These are phyloP conservation scores for Suzukiozyma palmioleophila DNA, from an alignment of 1,139 yeast genomes.

Conservation along the genomic window DNA sequence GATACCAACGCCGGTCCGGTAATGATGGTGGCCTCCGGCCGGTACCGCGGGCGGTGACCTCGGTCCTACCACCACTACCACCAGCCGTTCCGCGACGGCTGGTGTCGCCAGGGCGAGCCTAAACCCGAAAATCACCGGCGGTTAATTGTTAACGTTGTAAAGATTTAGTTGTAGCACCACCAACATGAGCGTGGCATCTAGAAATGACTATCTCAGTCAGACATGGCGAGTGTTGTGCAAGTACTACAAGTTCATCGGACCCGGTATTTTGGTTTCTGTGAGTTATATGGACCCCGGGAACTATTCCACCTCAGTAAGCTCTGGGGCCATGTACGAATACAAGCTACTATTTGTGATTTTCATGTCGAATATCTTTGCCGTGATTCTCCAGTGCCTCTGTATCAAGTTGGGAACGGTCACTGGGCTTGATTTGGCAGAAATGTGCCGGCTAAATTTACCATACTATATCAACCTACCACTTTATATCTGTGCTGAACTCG, in stretches of 20 bases:
- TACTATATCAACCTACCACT: slow-evolving; percentile 50
- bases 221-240: slow-evolving; percentile 25
- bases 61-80: too few species aligned
- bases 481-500: slow-evolving; percentile 65
- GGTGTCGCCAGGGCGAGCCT: too few species aligned
- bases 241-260: slow-evolving; percentile 65
- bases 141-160: too few species aligned
- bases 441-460: slow-evolving; percentile 64
- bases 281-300: slow-evolving; percentile 84
- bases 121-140: too few species aligned
- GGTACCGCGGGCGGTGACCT: too few species aligned
- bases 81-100: too few species aligned
- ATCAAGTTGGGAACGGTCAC: slow-evolving; percentile 76
- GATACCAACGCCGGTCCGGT: too few species aligned
- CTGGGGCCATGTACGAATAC: slow-evolving; percentile 71
- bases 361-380: slow-evolving; percentile 67
- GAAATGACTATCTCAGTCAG: too few species aligned
- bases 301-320: slow-evolving; percentile 73
- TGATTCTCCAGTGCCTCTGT: slow-evolving; percentile 65
- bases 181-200: too few species aligned
- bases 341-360: slow-evolving; percentile 59
- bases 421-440: slow-evolving; percentile 73
- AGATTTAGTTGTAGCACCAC: too few species aligned
- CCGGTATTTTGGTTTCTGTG: slow-evolving; percentile 73
- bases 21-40: too few species aligned